Percentiles rank a stretch among this genome's conserved stretches.
Conservation (phyloP, 768 basidiomycete genomes). For the Leccinellum albellum region DNA sequence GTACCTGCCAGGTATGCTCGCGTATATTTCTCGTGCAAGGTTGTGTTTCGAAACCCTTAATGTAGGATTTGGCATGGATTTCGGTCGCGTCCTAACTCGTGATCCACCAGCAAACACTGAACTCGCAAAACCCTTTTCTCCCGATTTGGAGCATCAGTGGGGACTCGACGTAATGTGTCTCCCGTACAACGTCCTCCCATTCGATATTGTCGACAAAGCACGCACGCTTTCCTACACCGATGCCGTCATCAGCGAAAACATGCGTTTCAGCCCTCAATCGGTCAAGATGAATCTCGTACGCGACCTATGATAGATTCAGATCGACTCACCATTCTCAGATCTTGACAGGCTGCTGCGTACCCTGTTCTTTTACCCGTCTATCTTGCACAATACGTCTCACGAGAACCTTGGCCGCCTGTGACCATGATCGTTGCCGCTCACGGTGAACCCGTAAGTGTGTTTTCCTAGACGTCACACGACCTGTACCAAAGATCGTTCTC, state of each 20-base stretch:
- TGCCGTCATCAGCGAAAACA: conserved; percentile 34
- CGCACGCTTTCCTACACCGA: conserved; percentile 34
- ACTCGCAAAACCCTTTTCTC: conserved; percentile 44
- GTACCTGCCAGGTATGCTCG: conserved; percentile 28
- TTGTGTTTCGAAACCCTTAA: neutral
- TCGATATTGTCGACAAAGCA: conserved; percentile 41
- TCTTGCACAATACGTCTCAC: conserved; percentile 46
- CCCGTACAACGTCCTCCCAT: conserved; percentile 54
- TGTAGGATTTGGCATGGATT: conserved; percentile 23
- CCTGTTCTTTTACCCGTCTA: conserved; percentile 66
- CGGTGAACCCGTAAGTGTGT: conserved; percentile 20
- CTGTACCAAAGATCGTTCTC: neutral
- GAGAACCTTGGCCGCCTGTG: conserved; percentile 24
- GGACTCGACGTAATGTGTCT: conserved; percentile 50
- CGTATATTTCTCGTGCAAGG: neutral
- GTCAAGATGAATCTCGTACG: conserved; percentile 46
- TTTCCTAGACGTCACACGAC: neutral
- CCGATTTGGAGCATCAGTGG: conserved; percentile 44
- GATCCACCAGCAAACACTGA: conserved; percentile 21
- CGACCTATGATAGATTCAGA: neutral
- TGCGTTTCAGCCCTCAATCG: conserved; percentile 42
- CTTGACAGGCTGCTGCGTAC: conserved; percentile 50
- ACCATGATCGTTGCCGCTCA: conserved; percentile 30
- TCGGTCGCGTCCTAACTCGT: conserved; percentile 43
- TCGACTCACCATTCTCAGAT: conserved; percentile 5